These are phyloP conservation scores for Haplosporangium sp. DNA, from an alignment of 371 early-diverging fungal genomes.

Conservation along the genomic window DNA sequence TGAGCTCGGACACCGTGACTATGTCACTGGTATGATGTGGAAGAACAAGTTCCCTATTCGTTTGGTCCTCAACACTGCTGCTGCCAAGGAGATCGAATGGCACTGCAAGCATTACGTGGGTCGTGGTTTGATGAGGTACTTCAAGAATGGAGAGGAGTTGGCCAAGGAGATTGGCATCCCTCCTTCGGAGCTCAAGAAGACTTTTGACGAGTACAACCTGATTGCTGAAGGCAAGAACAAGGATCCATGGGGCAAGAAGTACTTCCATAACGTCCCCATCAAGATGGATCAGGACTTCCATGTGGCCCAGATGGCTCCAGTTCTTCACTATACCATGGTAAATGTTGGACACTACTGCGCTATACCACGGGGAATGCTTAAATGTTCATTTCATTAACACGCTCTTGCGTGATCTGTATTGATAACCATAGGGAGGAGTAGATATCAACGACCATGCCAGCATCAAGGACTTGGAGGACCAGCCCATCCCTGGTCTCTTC, in stretches of 20 bases:
- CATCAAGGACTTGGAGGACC: constrained; percentile 70
- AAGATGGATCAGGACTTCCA: constrained; percentile 79
- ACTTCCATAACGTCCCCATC: constrained; percentile 86
- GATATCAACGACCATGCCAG: constrained; percentile 85
- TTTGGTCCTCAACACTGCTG: constrained; percentile 85
- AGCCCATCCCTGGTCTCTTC: constrained; percentile 85
- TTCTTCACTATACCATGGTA: constrained; percentile 96
- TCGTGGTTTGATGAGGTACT: constrained; percentile 89
- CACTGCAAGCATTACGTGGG: constrained; percentile 95
- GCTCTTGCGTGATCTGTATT: background rate
- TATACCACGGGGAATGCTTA: background rate
- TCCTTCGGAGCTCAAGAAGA: constrained; percentile 73
- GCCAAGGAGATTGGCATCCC: constrained; percentile 87
- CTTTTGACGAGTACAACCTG: constrained; percentile 84
- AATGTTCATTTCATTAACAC: background rate
- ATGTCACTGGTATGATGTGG: constrained; percentile 87
- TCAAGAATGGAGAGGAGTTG: constrained; percentile 77
- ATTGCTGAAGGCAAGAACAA: constrained; percentile 77
- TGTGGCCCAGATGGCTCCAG: constrained; percentile 91
- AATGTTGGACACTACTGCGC: too few relatives aligned
- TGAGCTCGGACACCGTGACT: constrained; percentile 91
- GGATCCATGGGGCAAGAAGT: constrained; percentile 93
- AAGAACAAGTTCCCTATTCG: constrained; percentile 88
- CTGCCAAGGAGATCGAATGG: constrained; percentile 93
- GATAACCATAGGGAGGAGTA: constrained; percentile 81